These are phyloP conservation scores for Calonectria montana DNA, from an alignment of 2,329 filamentous ascomycete species.

Conservation along the genomic window DNA sequence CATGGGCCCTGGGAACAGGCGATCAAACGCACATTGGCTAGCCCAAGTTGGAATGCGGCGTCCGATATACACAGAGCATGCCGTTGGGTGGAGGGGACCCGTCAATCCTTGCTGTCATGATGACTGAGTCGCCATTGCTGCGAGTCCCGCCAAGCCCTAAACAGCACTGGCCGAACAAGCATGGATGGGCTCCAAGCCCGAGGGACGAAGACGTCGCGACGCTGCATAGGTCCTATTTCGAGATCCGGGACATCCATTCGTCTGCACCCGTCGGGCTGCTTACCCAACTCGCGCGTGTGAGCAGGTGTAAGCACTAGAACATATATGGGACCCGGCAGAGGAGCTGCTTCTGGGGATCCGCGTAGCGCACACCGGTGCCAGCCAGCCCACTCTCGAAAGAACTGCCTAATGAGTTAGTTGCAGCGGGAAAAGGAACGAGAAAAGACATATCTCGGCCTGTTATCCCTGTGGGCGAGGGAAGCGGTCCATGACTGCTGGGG, in stretches of 20 bases:
- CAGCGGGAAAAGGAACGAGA: not conserved
- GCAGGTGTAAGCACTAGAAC: conserved; percentile 28
- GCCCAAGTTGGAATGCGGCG: not conserved
- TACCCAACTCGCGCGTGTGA: conserved; percentile 12
- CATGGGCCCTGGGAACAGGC: not conserved
- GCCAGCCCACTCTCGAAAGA: not conserved
- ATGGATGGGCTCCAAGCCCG: not conserved
- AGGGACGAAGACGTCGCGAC: not conserved
- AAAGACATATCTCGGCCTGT: not conserved
- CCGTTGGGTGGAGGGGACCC: not conserved
- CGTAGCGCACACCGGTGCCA: not conserved
- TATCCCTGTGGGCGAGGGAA: not conserved
- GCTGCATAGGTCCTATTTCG: conserved; percentile 15
- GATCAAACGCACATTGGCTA: conserved; percentile 7
- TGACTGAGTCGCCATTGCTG: conserved; percentile 8
- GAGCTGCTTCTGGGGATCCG: conserved; percentile 5
- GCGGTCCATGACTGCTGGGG: not conserved
- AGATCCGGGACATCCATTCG: conserved; percentile 15
- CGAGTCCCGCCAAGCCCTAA: conserved; percentile 4
- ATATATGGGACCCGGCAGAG: not conserved
- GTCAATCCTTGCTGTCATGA: not conserved
- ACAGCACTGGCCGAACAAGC: conserved; percentile 13
- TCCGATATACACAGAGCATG: not conserved
- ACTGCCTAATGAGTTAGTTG: not conserved
- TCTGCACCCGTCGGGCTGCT: conserved; percentile 21